phyloP scores from a whole-genome alignment of 306 rosid genomes.

The Gleditsia sinensis region DNA sequence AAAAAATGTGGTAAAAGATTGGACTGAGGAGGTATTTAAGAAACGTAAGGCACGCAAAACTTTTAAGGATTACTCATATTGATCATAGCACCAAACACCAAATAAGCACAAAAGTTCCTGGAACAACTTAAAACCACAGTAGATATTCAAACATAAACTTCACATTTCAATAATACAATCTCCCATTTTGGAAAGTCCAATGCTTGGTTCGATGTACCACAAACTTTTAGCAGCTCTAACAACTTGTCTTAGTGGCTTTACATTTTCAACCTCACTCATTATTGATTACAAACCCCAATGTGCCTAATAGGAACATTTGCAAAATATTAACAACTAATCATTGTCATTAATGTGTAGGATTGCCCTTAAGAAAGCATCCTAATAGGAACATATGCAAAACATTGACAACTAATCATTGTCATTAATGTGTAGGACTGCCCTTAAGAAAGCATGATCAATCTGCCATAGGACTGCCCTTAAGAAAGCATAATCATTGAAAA shows the following conservation, averaged over 20 bases:
- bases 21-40: not conserved
- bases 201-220: constrained; percentile 94
- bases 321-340: no score
- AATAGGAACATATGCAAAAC: no score
- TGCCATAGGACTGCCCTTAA: no score
- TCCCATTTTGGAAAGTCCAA: constrained; percentile 17
- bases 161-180: constrained; percentile 9
- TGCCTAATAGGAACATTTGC: constrained; percentile 57
- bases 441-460: no score
- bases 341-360: no score
- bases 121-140: not conserved
- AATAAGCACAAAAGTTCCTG: not conserved
- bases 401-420: no score
- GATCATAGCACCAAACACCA: no score
- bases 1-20: not conserved
- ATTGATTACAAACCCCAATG: constrained; percentile 87
- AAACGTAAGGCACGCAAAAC: not conserved
- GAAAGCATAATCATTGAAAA: no score
- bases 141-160: not conserved
- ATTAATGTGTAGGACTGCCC: no score
- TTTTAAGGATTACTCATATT: not conserved
- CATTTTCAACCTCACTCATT: constrained; percentile 85
- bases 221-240: constrained; percentile 78
- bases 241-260: constrained; percentile 80
- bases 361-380: no score